phyloP scores from a whole-genome alignment of 108 stramenopile species.

The Pseudonitzschia delicatissima region DNA sequence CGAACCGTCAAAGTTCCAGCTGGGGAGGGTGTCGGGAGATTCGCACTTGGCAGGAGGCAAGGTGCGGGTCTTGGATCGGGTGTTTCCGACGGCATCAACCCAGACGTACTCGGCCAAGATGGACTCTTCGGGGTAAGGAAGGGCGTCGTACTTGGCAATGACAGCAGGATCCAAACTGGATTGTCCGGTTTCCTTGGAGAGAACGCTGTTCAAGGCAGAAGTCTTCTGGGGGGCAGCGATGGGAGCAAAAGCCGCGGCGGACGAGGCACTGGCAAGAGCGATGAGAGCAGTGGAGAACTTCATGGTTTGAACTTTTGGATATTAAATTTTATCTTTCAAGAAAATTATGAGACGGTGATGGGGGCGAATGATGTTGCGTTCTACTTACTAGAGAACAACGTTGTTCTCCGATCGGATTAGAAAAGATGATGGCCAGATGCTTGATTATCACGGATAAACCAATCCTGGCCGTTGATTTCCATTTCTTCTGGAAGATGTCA shows the following conservation, averaged over 20 bases:
- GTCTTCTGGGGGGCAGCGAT: background rate
- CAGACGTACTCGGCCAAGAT: constrained; percentile 89
- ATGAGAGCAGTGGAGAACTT: constrained; percentile 35
- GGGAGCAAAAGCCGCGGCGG: constrained; percentile 41
- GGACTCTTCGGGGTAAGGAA: constrained; percentile 67
- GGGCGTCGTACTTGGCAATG: constrained; percentile 53
- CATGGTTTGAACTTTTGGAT: constrained; percentile 23
- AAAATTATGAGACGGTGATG: background rate
- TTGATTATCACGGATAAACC: too few relatives aligned
- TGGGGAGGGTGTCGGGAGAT: constrained; percentile 65
- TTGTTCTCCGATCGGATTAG: too few relatives aligned
- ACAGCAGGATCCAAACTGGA: constrained; percentile 75
- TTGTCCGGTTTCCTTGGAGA: constrained; percentile 50
- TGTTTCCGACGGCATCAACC: constrained; percentile 88
- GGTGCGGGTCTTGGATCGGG: constrained; percentile 85
- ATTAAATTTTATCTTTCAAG: too few relatives aligned
- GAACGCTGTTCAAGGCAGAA: constrained; percentile 26
- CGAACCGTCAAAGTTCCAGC: constrained; percentile 97
- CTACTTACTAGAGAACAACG: too few relatives aligned
- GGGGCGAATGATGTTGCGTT: too few relatives aligned
- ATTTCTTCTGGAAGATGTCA: constrained; percentile 6
- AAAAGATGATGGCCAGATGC: too few relatives aligned
- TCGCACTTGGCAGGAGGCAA: constrained; percentile 57
- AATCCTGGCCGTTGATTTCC: constrained; percentile 2
- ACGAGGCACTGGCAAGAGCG: constrained; percentile 12